Base-by-base conservation (phyloP, 495 filamentous ascomycete genomes). In the Aspergillus ostianus region DNA sequence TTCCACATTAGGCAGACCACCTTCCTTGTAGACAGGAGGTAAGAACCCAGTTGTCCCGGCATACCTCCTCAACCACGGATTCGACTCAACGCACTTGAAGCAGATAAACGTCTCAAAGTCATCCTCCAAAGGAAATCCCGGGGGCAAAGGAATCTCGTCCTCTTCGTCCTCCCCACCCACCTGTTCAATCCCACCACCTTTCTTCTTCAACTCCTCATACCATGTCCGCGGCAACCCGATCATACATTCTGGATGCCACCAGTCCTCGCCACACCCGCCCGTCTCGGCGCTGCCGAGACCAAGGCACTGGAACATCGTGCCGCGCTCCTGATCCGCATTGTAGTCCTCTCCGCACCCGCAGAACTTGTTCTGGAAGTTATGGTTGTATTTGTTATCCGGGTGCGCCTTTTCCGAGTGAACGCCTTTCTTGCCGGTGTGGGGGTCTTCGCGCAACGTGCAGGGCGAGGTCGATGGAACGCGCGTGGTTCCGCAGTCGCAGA, bases 281-380 rank as follows among this genome's bases (percentile, higher is more conserved):
- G 87, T 86, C 63, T 88, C 88, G 36, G 83, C 83, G 0, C 85
- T 87, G 0, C 91, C 92, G 4, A 99, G 80, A 0, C 92, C 92
- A 2, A 98, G 70, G 71, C 95, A 99, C 74, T 99, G 95, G 69
- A 93, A 98, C 95, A 99, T 99, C n/a, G 92, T 97, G 2, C 94
- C 94, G 64, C 91, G 93, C 72, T 99, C 91, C 67, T 87, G 77
- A 46, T 91, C 77, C 0, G 92, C 84, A 66, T 95, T 86, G 67
- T 99, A 99, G 54, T 91, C 81, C 65, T 91, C 85, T 27, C 82
- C 85, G 67, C 95, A 99, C 13, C 89, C 90, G 70, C 95, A 99
- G 73, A 98, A 99, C 54, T 83, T 83, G 62, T 97, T 97, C 63
- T 84, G 84, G 63, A 93, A 98, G 73, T 99, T 99, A 41, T 97